Base-by-base conservation (phyloP, 371 early-diverging fungal species). In the Mucor sp. region DNA sequence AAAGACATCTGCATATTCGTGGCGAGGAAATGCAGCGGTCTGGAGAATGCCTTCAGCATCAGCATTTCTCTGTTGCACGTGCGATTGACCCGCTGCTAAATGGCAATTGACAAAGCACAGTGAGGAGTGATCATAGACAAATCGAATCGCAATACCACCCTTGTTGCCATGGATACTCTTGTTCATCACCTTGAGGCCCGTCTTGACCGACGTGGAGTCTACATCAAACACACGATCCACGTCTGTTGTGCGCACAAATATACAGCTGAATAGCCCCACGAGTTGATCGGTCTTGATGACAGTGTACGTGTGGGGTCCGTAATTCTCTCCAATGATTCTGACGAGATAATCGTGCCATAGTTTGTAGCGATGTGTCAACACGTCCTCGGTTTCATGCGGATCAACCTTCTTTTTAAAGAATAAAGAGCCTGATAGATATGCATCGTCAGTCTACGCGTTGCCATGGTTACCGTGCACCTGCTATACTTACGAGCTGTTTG, bases 31-130 rank as follows among this genome's bases (percentile, higher is more conserved):
- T 7, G 59, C 35, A 17, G 87, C 77, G 15, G 82, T 75, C 62
- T 87, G 88, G 7, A 92, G 71, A 27, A 94, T 90, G 11, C 82
- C 79, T 11, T 81, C 79, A 0, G 83, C 79, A 68, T 94, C 93
- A 11, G 74, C 85, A 73, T 93, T 94, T 17, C 94, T 80, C 19
- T 85, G 84, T 4, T 72, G 60, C 11, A 87, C 80, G 33, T 93
- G 79, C 0, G 76, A 79, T 63, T 92, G 92, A 41, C 92, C 92
- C 4, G 95, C 93, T 0, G 93, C 92, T 61, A 94, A 76, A 74
- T 94, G 95, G 66, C 88, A 87, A 66, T 91, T 93, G 50, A 93
- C 87, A 68, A 94, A 93, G 64, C 92, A 92, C 19, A 94, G 70
- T 6, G 91, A 88, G 0, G 89, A 76, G 67, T 94, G 90, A 67